Evolutionary conservation across 192 early-diverging fungal species (phyloP), one percentile per base, ranked within the genome.

Genomic region (Backusella morwellensis): DNA sequence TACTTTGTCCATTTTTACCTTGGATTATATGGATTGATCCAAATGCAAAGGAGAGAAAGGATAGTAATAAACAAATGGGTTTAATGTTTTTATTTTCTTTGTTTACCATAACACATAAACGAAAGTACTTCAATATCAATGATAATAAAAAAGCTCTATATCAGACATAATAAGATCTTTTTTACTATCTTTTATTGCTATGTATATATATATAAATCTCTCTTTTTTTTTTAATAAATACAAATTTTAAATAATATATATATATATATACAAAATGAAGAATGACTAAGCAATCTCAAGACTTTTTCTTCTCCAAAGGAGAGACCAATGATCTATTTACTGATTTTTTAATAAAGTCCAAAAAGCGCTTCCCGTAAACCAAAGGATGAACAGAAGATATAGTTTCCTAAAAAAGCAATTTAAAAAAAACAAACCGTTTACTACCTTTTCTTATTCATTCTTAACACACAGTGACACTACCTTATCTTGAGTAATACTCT

Each of bases 401-500:
- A 4, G 74, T 68, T 21, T 75, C 29, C 50, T 44, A 72, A 23
- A 21, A 21, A 71, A 44, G 47, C 12, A 19, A 72, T 29, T 1
- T 1, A 32, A 32, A 32, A 32, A 32, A 47, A 26, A 9, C 11
- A 42, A 19, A 38, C 1, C 9, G 26, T 35, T 40, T 23, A 23
- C 21, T 41, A 44, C 21, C 36, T 32, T 32, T 32, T 32, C 32
- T 32, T 32, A 70, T 26, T 17, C 14, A 70, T 70, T 6, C 9
- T n/a, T 6, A 9, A 26, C 21, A 21, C 17, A 26, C 11, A n/a
- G 1, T 21, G 8, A 26, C 14, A 21, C 29, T 47, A 72, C 70
- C 85, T 89, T 88, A 74, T 98, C 95, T 72, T 93, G 86, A 17
- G 87, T 88, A 70, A 98, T 77, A 8, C 91, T 86, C 84, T 97